Evolutionary conservation across 257 asterid species (phyloP).

Genomic region (Solanum dulcamara): DNA sequence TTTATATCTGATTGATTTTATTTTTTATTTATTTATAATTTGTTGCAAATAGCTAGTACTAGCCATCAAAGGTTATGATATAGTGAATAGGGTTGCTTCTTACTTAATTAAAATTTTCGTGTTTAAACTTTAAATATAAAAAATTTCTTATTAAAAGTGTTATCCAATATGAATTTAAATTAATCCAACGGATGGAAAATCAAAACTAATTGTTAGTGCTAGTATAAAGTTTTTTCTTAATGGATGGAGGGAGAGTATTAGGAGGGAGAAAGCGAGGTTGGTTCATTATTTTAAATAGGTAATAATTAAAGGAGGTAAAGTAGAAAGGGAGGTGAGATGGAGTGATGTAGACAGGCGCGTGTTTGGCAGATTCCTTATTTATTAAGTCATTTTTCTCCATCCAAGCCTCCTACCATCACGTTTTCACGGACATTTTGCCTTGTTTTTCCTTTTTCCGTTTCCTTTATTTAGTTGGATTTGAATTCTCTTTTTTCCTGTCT

Average conservation of each 20-base stretch:
- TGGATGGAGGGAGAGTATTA: background rate
- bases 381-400: background rate
- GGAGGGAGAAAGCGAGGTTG: background rate
- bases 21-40: no score
- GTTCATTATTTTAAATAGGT: background rate
- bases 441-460: background rate
- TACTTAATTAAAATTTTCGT: no score
- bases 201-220: background rate
- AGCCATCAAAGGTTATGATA: no score
- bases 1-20: no score
- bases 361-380: slow-evolving; percentile 11
- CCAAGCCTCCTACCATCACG: slow-evolving; percentile 7
- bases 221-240: background rate
- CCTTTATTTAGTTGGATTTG: background rate
- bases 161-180: no score
- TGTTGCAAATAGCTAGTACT: no score
- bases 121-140: no score
- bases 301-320: background rate
- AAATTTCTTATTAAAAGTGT: no score
- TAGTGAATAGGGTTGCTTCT: no score
- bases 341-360: slow-evolving; percentile 19
- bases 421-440: slow-evolving; percentile 28
- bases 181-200: no score
- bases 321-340: background rate
- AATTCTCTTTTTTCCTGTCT: slow-evolving; percentile 11